Evolutionary conservation across 768 basidiomycete genomes (phyloP).

Genomic region (Phlegmacium glaucopus): DNA sequence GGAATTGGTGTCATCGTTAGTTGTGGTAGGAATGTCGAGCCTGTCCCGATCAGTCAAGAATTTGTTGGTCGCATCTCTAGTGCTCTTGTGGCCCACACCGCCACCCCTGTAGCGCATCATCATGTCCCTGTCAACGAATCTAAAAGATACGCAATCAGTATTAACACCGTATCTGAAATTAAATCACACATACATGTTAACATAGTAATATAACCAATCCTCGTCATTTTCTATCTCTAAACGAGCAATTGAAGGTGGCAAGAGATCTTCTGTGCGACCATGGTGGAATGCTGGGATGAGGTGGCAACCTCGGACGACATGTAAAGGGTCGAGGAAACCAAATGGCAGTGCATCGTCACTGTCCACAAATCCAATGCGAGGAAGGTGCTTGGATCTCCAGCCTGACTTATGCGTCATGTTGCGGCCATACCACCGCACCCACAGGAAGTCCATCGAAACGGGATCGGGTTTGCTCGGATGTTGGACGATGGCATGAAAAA

Average conservation of each 20-base stretch:
- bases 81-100: slow-evolving; percentile 27
- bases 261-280: slow-evolving; percentile 14
- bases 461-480: slow-evolving; percentile 1
- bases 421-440: slow-evolving; percentile 21
- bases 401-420: slow-evolving; percentile 2
- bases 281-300: slow-evolving; percentile 38
- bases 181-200: slow-evolving; percentile 32
- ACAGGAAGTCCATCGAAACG: slow-evolving; percentile 20
- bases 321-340: slow-evolving; percentile 43
- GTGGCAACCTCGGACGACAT: slow-evolving; percentile 37
- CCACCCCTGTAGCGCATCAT: slow-evolving; percentile 28
- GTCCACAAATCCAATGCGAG: slow-evolving; percentile 32
- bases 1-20: too few relatives aligned
- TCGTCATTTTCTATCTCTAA: slow-evolving; percentile 7
- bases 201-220: slow-evolving; percentile 34
- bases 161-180: background rate
- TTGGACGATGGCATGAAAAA: slow-evolving; percentile 15
- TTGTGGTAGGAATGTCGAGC: too few relatives aligned
- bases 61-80: background rate
- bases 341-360: slow-evolving; percentile 25
- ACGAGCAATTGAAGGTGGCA: slow-evolving; percentile 13
- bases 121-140: slow-evolving; percentile 33
- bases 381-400: slow-evolving; percentile 10
- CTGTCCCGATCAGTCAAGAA: background rate
- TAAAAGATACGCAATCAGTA: slow-evolving; percentile 9